Base-by-base conservation (phyloP, 176 grass and related monocot species). In the Ensete glaucum region DNA sequence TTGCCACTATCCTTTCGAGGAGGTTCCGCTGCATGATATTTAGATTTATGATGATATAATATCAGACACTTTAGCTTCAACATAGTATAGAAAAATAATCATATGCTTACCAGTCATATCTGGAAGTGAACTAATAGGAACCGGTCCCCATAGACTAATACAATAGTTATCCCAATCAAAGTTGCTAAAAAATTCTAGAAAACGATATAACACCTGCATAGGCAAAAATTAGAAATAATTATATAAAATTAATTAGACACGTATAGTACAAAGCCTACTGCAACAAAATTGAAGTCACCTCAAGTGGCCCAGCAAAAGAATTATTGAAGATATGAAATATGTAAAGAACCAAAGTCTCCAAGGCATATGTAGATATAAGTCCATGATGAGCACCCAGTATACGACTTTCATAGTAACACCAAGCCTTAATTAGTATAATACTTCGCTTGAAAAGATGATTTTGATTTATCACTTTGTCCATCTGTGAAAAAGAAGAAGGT, bases 301-400 rank as follows among this genome's bases (percentile, higher is more conserved):
- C 93, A 78, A 96, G 93, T 20, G 93, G 93, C 55, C 93, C 93
- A 57, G 87, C 73, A 84, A 92, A 96, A 66, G 74, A 83, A 75
- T 96, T 96, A 81, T 92, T 87, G 65, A 90, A 96, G 50, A 96
- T 85, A 64, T 96, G 93, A 85, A 96, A 96, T 77, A 96, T 92
- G 81, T 96, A 96, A 75, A 96, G 85, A 88, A 96, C 93, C 75
- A 96, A 83, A 9, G 85, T 96, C 83, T 96, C 93, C 85, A 96
- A 85, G 72, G 93, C 93, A 11, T 96, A 96, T 81, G 93, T 96
- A 86, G 93, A 96, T 80, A 96, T 96, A 71, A 96, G 93, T 62
- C 93, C 93, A 96, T 96, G 89, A 75, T 96, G 93, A 86, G 93
- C 93, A 82, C 93, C 93, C 70, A 96, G 87, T 84, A 96, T 90